These are phyloP conservation scores for Acephala macrosclerotiorum DNA, from an alignment of 2,329 filamentous ascomycete species.

Conservation along the genomic window DNA sequence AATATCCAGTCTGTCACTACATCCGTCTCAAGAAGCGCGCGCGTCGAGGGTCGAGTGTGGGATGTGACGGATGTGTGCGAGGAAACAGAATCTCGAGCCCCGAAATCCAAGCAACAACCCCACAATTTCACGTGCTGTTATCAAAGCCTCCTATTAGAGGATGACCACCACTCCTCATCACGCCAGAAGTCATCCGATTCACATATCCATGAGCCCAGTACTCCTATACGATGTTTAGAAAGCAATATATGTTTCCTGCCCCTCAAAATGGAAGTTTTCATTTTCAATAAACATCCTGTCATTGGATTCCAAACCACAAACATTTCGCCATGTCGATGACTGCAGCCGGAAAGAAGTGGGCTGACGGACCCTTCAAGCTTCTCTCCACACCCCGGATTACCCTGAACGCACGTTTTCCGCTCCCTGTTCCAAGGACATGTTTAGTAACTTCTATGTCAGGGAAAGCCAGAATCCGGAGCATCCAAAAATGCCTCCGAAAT, in stretches of 20 bases:
- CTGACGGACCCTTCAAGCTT: slow-evolving; percentile 26
- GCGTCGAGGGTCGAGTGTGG: background rate
- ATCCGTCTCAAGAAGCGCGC: background rate
- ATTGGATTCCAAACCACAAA: background rate
- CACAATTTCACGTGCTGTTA: background rate
- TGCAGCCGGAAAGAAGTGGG: slow-evolving; percentile 21
- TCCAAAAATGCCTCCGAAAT: slow-evolving; percentile 45
- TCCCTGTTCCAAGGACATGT: too few species aligned
- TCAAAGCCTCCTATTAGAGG: background rate
- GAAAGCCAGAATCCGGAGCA: slow-evolving; percentile 9
- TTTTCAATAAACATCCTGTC: background rate
- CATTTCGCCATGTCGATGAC: background rate
- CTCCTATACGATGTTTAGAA: background rate
- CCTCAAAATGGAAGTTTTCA: background rate
- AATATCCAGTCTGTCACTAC: background rate
- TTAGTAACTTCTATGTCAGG: slow-evolving; percentile 1
- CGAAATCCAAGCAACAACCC: background rate
- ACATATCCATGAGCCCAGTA: background rate
- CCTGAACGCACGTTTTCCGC: background rate
- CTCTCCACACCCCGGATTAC: slow-evolving; percentile 20
- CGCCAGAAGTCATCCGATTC: slow-evolving; percentile 1
- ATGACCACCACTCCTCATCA: background rate
- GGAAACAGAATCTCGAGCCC: background rate
- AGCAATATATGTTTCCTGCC: background rate
- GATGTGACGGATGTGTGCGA: background rate